Base-by-base conservation (phyloP, 208 protist genomes). In the Acanthamoeba rhysodes region DNA sequence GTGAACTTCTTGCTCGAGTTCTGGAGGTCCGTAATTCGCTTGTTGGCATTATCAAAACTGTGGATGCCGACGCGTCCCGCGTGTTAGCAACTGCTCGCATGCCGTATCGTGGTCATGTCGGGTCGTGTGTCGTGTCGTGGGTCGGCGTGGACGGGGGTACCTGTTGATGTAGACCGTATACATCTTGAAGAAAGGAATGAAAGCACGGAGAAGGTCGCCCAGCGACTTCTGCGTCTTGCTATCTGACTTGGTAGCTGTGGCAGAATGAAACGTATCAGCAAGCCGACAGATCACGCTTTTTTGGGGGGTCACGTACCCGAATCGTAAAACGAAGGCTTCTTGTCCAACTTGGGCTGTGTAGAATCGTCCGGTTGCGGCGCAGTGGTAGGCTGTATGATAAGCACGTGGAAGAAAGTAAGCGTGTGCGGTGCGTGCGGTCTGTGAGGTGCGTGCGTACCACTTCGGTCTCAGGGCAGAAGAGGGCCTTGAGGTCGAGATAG, bases 151-250 rank as follows among this genome's bases (percentile, higher is more conserved):
- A n/a, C n/a, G n/a, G n/a, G n/a, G n/a, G 41, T 45, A 82, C 74
- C 74, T 82, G 68, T 94, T 94, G 64, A 94, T 78, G 90, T 94
- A 94, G 24, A 72, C 90, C 0, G 57, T 94, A 24, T 94, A 94
- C 90, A 94, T 94, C 90, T 94, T 94, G 45, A 94, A 94, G 68
- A 94, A 94, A n/a, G 55, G 90, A 80, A 94, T 62, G 90, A 94
- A 94, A 16, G 90, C 57, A 5, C 90, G 41, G 7, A 94, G n/a
- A 29, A 94, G 45, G 53, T 94, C 90, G 6, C 90, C 90, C 24
- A 94, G 50, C 90, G 90, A 94, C n/a, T 82, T 82, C 45, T 78
- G 90, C 27, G 34, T 72, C 32, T 90, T 90, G 84, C 57, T 90
- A 32, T 90, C 41, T 2, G 84, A 41, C 41, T 62, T 90, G 41